Conservation (phyloP, 2,329 filamentous ascomycete species). For the Calycina herbarum region DNA sequence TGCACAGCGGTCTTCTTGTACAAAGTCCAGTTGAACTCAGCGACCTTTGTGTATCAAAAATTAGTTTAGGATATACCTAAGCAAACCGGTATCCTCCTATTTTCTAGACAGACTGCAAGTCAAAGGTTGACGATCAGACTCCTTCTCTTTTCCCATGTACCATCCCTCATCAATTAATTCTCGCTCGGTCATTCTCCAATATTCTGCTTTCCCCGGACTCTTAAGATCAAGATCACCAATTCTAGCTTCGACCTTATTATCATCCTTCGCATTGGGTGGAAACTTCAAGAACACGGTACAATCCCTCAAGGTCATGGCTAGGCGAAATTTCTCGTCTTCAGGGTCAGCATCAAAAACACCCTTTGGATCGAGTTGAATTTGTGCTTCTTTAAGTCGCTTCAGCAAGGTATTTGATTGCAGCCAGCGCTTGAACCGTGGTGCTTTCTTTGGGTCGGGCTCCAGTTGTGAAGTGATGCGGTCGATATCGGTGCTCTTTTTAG, state of each 20-base stretch:
- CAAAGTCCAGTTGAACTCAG: too few relatives aligned
- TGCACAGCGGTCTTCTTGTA: too few relatives aligned
- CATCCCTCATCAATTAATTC: conserved; percentile 66
- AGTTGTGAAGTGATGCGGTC: conserved; percentile 39
- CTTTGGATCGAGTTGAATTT: conserved; percentile 36
- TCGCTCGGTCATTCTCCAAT: conserved; percentile 67
- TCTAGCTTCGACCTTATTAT: conserved; percentile 50
- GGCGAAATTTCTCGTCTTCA: conserved; percentile 52
- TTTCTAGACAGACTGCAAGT: conserved; percentile 4
- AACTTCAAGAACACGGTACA: conserved; percentile 74
- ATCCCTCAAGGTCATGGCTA: conserved; percentile 80
- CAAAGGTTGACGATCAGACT: conserved; percentile 9
- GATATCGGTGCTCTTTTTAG: conserved; percentile 47
- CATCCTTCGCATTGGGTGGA: conserved; percentile 33
- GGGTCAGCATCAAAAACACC: conserved; percentile 37
- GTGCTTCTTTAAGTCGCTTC: conserved; percentile 45
- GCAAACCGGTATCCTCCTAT: not conserved
- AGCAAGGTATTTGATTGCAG: conserved; percentile 35
- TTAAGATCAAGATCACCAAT: conserved; percentile 80
- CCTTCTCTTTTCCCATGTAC: conserved; percentile 52
- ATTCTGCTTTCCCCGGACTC: conserved; percentile 63
- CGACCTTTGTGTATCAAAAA: not conserved
- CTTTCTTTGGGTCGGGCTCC: not conserved
- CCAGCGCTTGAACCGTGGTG: conserved; percentile 38
- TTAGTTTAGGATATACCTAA: not conserved